Percentiles rank a stretch among this genome's conserved stretches.
phyloP scores from a whole-genome alignment of 2,329 filamentous ascomycete genomes.

The Venturia pyrina region DNA sequence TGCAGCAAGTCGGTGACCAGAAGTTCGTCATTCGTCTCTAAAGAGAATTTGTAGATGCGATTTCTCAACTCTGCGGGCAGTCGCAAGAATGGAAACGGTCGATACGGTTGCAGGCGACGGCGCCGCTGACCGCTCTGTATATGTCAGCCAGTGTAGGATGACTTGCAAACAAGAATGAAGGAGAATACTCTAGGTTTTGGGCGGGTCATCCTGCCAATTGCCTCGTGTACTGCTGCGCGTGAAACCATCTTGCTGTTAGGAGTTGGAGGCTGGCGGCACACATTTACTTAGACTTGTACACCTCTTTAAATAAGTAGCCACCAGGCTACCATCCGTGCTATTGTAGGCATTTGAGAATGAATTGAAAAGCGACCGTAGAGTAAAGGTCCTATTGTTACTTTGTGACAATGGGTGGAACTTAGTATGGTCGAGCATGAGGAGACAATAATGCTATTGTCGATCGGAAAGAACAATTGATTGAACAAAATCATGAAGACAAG shows the following conservation, averaged over 20 bases:
- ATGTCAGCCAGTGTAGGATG: not conserved
- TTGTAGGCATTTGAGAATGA: not conserved
- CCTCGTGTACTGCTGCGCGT: not conserved
- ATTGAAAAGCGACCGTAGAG: not conserved
- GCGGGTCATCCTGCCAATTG: not conserved
- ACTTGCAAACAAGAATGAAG: not conserved
- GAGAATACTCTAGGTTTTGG: not conserved
- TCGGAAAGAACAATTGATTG: not conserved
- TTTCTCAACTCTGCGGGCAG: not conserved
- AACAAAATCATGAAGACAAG: not conserved
- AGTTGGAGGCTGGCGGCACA: not conserved
- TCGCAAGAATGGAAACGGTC: not conserved
- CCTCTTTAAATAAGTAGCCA: not conserved
- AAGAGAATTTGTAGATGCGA: not conserved
- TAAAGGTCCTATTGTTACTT: not conserved
- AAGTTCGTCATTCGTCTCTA: not conserved
- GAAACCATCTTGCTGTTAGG: not conserved
- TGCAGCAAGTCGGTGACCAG: not conserved
- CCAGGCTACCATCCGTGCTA: not conserved
- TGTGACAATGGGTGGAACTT: not conserved
- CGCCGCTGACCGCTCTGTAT: not conserved
- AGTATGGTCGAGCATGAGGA: not conserved
- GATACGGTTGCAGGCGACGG: not conserved
- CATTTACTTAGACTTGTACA: not conserved
- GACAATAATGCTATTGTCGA: not conserved